These are phyloP conservation scores for Epicoccum sorghinum DNA, from an alignment of 2,329 filamentous ascomycete genomes.

Conservation along the genomic window DNA sequence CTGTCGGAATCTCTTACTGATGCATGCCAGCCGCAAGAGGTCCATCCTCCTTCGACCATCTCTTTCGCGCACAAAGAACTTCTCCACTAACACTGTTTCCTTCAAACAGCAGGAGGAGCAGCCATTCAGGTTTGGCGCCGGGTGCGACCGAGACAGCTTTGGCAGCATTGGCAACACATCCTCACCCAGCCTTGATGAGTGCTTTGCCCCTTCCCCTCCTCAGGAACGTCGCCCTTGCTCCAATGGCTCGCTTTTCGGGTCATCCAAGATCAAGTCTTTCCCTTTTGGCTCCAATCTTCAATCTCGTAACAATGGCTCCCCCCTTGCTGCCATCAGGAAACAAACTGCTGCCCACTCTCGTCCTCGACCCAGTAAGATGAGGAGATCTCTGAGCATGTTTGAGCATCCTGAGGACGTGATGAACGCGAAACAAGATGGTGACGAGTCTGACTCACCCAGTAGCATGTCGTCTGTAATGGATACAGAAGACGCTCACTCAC, in stretches of 20 bases:
- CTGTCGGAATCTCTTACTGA: constrained; percentile 24
- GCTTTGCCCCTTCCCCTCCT: constrained; percentile 80
- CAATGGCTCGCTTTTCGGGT: constrained; percentile 59
- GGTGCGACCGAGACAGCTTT: constrained; percentile 44
- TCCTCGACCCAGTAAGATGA: constrained; percentile 72
- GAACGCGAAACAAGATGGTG: constrained; percentile 69
- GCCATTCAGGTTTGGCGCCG: constrained; percentile 77
- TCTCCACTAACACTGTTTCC: constrained; percentile 70
- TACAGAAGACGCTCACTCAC: constrained; percentile 75
- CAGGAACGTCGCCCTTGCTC: constrained; percentile 69
- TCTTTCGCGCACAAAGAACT: constrained; percentile 74
- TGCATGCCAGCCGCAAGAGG: constrained; percentile 38
- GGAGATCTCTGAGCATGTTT: constrained; percentile 97
- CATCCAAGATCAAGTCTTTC: constrained; percentile 71
- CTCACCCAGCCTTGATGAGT: constrained; percentile 75
- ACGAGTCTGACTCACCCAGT: constrained; percentile 60
- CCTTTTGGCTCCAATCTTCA: constrained; percentile 57
- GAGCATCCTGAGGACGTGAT: constrained; percentile 88
- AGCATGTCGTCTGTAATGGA: constrained; percentile 79
- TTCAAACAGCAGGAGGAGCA: constrained; percentile 65
- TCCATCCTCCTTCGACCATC: constrained; percentile 71
- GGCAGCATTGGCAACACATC: constrained; percentile 59
- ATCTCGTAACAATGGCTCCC: constrained; percentile 75
- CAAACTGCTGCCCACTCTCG: constrained; percentile 67
- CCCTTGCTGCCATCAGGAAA: constrained; percentile 72